Evolutionary conservation across 805 yeast genomes (phyloP).

Genomic region (Suhomyces kilbournensis): DNA sequence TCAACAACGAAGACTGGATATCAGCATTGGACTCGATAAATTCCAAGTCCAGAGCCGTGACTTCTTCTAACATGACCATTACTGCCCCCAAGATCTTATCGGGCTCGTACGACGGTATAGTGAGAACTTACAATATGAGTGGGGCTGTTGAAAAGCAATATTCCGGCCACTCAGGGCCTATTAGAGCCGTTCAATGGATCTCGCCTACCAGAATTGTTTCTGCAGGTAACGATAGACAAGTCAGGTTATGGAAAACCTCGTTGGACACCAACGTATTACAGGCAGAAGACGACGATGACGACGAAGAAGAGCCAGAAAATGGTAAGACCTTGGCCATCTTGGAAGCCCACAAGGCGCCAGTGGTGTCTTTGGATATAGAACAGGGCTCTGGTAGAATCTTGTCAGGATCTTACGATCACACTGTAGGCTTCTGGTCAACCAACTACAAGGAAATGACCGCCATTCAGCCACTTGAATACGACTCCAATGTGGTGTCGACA

Average conservation of each 20-base stretch:
- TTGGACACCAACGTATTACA: constrained; percentile 43
- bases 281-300: constrained; percentile 37
- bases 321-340: constrained; percentile 81
- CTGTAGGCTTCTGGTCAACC: constrained; percentile 87
- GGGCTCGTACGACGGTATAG: constrained; percentile 94
- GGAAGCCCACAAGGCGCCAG: constrained; percentile 87
- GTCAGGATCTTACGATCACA: constrained; percentile 80
- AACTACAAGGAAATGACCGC: constrained; percentile 76
- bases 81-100: constrained; percentile 60
- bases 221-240: constrained; percentile 84
- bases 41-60: constrained; percentile 24
- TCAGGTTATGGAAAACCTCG: constrained; percentile 81
- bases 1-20: constrained; percentile 93
- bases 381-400: constrained; percentile 56
- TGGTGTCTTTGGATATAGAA: constrained; percentile 70
- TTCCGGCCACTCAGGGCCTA: constrained; percentile 85
- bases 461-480: constrained; percentile 44
- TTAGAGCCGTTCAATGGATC: constrained; percentile 79
- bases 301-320: constrained; percentile 46
- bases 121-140: constrained; percentile 79
- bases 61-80: constrained; percentile 21
- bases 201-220: constrained; percentile 72
- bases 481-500: constrained; percentile 51
- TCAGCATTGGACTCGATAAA: constrained; percentile 64
- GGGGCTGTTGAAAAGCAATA: constrained; percentile 80